These are phyloP conservation scores for Sugiyamaella floridensis DNA, from an alignment of 805 yeast species.

Conservation along the genomic window DNA sequence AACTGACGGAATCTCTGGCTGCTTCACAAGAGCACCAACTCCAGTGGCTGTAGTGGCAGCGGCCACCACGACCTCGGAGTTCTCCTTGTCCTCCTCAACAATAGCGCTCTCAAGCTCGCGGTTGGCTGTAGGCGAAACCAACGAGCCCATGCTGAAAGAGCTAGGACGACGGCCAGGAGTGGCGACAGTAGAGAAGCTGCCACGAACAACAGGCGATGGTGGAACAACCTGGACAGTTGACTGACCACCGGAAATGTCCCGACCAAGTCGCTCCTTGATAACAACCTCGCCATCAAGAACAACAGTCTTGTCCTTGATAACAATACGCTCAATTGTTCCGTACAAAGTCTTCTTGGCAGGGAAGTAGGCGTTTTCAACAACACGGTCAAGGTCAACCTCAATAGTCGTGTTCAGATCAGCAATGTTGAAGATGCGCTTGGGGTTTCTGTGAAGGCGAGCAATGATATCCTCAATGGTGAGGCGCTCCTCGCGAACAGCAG, in stretches of 20 bases:
- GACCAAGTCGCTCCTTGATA: slow-evolving; percentile 50
- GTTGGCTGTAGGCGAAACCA: not conserved
- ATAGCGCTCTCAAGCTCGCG: slow-evolving; percentile 21
- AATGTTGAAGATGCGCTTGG: slow-evolving; percentile 73
- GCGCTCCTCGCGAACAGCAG: slow-evolving; percentile 69
- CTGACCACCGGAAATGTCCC: slow-evolving; percentile 36
- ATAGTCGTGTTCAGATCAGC: slow-evolving; percentile 70
- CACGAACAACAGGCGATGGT: slow-evolving; percentile 9
- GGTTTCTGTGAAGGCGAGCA: slow-evolving; percentile 69
- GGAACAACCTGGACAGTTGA: slow-evolving; percentile 27
- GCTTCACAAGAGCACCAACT: slow-evolving; percentile 1
- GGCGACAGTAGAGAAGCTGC: not conserved
- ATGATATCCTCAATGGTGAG: slow-evolving; percentile 69
- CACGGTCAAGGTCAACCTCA: slow-evolving; percentile 78
- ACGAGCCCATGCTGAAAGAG: not conserved
- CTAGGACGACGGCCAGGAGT: slow-evolving; percentile 5
- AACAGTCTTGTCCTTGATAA: slow-evolving; percentile 68
- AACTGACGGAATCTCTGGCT: slow-evolving; percentile 49
- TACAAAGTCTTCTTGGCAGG: slow-evolving; percentile 44
- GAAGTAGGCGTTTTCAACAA: slow-evolving; percentile 35
- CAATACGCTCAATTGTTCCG: slow-evolving; percentile 87
- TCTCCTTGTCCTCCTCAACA: slow-evolving; percentile 10
- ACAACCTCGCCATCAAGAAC: slow-evolving; percentile 76
- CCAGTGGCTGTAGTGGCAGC: slow-evolving; percentile 25
- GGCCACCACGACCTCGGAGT: not conserved